Percentiles rank a stretch among this genome's conserved stretches.
phyloP scores from a whole-genome alignment of 768 basidiomycete species.

The Neoboletus subvelutipes region DNA sequence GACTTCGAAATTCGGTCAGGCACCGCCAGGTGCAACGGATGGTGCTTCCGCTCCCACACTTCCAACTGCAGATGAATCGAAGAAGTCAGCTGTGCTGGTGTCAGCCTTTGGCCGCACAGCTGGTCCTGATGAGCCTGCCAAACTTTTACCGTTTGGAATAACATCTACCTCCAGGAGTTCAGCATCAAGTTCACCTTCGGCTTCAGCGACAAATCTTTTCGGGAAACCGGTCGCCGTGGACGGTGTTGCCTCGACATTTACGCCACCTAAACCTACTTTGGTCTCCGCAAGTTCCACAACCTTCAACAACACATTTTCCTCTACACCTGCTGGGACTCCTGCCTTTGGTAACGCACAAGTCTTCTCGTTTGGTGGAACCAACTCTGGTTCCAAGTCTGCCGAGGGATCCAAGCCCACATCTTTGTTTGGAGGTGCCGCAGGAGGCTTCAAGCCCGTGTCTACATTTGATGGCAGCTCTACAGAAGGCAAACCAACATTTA shows the following conservation, averaged over 20 bases:
- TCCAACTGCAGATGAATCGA: slow-evolving; percentile 19
- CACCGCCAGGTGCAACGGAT: slow-evolving; percentile 26
- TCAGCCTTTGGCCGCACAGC: slow-evolving; percentile 13
- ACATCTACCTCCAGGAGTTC: slow-evolving; percentile 24
- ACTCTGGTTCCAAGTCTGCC: slow-evolving; percentile 13
- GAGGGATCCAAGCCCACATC: slow-evolving; percentile 17
- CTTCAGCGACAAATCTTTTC: slow-evolving; percentile 11
- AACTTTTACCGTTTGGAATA: slow-evolving; percentile 21
- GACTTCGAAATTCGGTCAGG: slow-evolving; percentile 21
- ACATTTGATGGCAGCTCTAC: slow-evolving; percentile 6
- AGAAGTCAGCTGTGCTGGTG: slow-evolving; percentile 28
- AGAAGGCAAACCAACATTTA: slow-evolving; percentile 15
- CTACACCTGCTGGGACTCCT: slow-evolving; percentile 19
- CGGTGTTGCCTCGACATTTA: slow-evolving; percentile 22
- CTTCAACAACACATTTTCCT: slow-evolving; percentile 16
- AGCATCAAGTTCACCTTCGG: slow-evolving; percentile 12
- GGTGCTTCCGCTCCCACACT: slow-evolving; percentile 13
- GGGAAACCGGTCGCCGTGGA: slow-evolving; percentile 16
- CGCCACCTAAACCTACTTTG: slow-evolving; percentile 15
- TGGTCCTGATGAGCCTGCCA: slow-evolving; percentile 24
- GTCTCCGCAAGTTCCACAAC: slow-evolving; percentile 14
- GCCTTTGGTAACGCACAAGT: slow-evolving; percentile 8
- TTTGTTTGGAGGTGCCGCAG: slow-evolving; percentile 17
- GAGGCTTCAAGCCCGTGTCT: not conserved
- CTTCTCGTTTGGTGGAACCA: slow-evolving; percentile 23